A percentile compares a stretch with the other conserved stretches of the same genome.
These are phyloP conservation scores for Ceratocystis cacaofunesta DNA, from an alignment of 2,329 filamentous ascomycete species.

Conservation along the genomic window DNA sequence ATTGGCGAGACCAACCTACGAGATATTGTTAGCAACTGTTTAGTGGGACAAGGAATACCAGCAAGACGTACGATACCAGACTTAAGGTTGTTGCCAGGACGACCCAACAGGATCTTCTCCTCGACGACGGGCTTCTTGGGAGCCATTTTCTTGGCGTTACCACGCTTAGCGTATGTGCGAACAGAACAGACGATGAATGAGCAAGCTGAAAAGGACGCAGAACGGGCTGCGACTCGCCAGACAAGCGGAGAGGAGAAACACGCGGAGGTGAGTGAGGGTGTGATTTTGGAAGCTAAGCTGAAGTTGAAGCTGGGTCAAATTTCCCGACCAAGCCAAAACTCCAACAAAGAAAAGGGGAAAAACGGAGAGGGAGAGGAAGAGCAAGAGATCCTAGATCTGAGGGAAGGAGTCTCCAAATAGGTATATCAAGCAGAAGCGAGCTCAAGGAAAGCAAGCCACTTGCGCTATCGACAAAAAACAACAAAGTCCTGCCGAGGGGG, in stretches of 20 bases:
- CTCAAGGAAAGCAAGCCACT: background rate
- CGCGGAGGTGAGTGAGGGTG: constrained; percentile 27
- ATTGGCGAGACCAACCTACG: constrained; percentile 89
- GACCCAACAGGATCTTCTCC: constrained; percentile 91
- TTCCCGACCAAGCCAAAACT: constrained; percentile 5
- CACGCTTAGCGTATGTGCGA: constrained; percentile 40
- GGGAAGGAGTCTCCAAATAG: background rate
- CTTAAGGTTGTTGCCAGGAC: constrained; percentile 96
- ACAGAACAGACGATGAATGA: constrained; percentile 27
- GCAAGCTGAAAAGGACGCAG: constrained; percentile 33
- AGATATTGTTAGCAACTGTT: constrained; percentile 1
- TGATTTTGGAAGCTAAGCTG: constrained; percentile 11
- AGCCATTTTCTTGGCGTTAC: constrained; percentile 60
- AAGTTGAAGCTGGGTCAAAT: constrained; percentile 8
- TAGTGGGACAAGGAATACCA: background rate
- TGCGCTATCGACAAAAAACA: constrained; percentile 17
- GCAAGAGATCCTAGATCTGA: background rate
- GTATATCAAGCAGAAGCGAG: background rate
- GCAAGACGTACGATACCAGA: constrained; percentile 74
- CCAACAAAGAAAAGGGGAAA: background rate
- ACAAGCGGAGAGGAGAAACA: constrained; percentile 36
- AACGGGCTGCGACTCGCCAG: constrained; percentile 46
- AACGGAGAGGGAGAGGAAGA: background rate
- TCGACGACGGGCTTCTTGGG: constrained; percentile 86
- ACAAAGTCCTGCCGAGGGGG: constrained; percentile 15